Base-by-base conservation (phyloP, 1,284 basidiomycete species). In the Papiliotrema fonsecae region DNA sequence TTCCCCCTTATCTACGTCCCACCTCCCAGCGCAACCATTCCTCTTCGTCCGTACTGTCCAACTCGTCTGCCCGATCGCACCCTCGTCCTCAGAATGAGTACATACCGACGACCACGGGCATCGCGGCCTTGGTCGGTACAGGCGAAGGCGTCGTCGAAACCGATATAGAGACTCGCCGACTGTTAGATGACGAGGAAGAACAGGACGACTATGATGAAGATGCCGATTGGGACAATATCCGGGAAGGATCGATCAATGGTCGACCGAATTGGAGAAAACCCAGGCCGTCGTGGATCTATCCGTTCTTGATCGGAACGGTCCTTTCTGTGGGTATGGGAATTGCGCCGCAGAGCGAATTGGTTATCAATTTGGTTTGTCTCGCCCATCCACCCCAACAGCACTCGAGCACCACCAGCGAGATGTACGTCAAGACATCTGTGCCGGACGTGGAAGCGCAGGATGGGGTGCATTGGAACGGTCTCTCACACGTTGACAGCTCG, bases 301-400 rank as follows among this genome's bases (percentile, higher is more conserved):
- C 68, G 1, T 67, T 73, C 43, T 50, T 73, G 18, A 43, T 68
- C 21, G 65, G 57, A 14, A 48, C 59, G 5, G 61, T 69, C 0
- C 32, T 72, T 2, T 52, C 53, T 9, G 6, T 73, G 2, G 72
- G 71, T 1, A 69, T 72, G 67, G 61, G 56, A 4, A 53, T 61
- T 10, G 65, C 71, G 5, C 68, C 69, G 1, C 59, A 62, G 31
- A 56, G 56, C 13, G 72, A 74, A 54, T 47, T 74, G 14, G 65
- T 56, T 43, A 64, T 73, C 56, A 69, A 70, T 49, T 54, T 74
- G 14, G 70, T 68, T 14, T 74, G 72, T 57, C 52, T 73, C n/a
- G 61, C 66, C 2, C 65, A 73, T 52, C 71, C 71, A 9, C 72
- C 72, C 9, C 51, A 42, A 47, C 50, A 50, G 30, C 43, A 30